Evolutionary conservation across 2,329 filamentous ascomycete genomes (phyloP).

Genomic region (Diaporthe australafricana): DNA sequence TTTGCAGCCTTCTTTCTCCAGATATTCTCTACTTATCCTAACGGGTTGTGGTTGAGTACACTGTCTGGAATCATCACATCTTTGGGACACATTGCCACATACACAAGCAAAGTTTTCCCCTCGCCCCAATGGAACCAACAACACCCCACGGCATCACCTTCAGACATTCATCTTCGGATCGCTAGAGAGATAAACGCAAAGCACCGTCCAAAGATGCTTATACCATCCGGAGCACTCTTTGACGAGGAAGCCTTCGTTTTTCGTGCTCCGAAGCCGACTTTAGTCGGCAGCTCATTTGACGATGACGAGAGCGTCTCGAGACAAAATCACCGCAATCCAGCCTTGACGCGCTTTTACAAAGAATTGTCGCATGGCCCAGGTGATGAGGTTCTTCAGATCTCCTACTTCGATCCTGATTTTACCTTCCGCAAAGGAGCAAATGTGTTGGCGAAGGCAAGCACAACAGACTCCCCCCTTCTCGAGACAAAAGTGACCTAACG

Average conservation of each 20-base stretch:
- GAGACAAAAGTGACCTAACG: not conserved
- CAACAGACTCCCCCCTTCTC: not conserved
- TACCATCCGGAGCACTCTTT: not conserved
- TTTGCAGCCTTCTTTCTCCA: not conserved
- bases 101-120: slow-evolving; percentile 1
- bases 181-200: not conserved
- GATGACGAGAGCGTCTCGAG: not conserved
- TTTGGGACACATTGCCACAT: slow-evolving; percentile 2
- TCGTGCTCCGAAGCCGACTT: not conserved
- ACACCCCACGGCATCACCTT: not conserved
- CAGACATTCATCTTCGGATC: not conserved
- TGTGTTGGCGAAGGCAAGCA: not conserved
- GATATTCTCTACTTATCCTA: not conserved
- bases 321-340: not conserved
- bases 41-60: not conserved
- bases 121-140: slow-evolving; percentile 2
- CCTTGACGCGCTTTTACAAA: not conserved
- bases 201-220: not conserved
- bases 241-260: not conserved
- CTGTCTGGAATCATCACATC: slow-evolving; percentile 1
- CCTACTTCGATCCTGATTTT: not conserved
- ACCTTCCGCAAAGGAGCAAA: not conserved
- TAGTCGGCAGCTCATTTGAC: not conserved
- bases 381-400: not conserved
- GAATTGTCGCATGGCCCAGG: not conserved